A percentile compares a stretch with the other conserved stretches of the same genome.
These are phyloP conservation scores for Syzygium syzygioides DNA, from an alignment of 441 rosid species.

Conservation along the genomic window DNA sequence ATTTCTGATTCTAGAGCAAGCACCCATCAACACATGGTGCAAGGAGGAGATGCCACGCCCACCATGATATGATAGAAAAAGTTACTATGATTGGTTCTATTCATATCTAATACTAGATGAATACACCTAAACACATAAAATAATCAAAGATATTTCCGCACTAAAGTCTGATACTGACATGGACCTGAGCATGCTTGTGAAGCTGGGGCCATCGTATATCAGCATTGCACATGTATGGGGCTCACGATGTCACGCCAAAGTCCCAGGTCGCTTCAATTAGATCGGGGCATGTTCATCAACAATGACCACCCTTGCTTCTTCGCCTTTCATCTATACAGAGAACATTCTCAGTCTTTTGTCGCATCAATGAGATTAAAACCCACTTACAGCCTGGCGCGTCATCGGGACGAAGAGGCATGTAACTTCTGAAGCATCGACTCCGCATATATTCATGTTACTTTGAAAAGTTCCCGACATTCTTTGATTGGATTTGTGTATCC, in stretches of 20 bases:
- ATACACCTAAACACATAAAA: not conserved
- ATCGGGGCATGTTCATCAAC: not conserved
- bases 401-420: not conserved
- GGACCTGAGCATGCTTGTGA: not conserved
- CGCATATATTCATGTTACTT: not conserved
- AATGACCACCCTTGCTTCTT: not conserved
- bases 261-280: not conserved
- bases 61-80: not conserved
- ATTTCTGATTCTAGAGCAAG: not conserved
- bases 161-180: not conserved
- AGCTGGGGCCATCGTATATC: not conserved
- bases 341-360: not conserved
- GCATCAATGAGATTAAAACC: not conserved
- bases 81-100: not conserved
- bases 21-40: not conserved
- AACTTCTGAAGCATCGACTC: not conserved
- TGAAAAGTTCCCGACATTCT: not conserved
- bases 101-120: not conserved
- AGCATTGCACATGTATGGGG: not conserved
- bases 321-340: not conserved
- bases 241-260: not conserved
- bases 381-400: not conserved
- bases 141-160: not conserved
- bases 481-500: not conserved
- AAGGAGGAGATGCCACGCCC: not conserved